Base-by-base conservation (phyloP, 2,329 filamentous ascomycete species). In the Sarocladiaceae sp. region DNA sequence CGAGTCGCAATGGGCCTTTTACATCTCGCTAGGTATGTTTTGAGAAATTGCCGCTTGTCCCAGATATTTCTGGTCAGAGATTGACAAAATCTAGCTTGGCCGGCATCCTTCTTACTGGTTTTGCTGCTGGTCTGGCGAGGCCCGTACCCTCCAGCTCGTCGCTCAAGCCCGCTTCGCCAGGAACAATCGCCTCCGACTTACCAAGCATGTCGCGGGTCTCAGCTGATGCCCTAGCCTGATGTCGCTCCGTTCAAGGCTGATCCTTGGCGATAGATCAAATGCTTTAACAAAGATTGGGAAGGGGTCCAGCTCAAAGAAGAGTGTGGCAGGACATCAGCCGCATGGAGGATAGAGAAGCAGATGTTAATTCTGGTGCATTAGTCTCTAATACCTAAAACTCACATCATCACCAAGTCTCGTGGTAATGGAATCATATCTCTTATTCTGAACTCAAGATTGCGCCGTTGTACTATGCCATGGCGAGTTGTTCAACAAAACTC, bases 31-130 rank as follows among this genome's bases (percentile, higher is more conserved):
- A n/a, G n/a, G 26, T 29, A 29, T n/a, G 26, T n/a, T n/a, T 29
- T 29, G 26, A n/a, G 26, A 9, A 9, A n/a, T 29, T 29, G 26
- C 26, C 9, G 9, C n/a, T 29, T 9, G 9, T 9, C 9, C 26
- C 9, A 29, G n/a, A n/a, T 9, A n/a, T 9, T 9, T n/a, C 26
- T n/a, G 9, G 26, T 29, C 26, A n/a, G n/a, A 9, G 26, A n/a
- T 29, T 9, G 26, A 29, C n/a, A 19, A 4, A 7, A 4, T 16
- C 3, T 16, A 59, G 56, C 20, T 10, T 53, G 4, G 10, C 58
- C 13, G 55, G 47, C 29, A 34, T 55, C 31, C 19, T 53, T 4
- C 15, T 55, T 29, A 47, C 52, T 20, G 45, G 55, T 27, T 2
- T 53, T 4, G 43, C 49, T 13, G 51, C 54, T 13, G 42, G 46